Base-by-base conservation (phyloP, 306 rosid genomes). In the Pyrus communis region DNA sequence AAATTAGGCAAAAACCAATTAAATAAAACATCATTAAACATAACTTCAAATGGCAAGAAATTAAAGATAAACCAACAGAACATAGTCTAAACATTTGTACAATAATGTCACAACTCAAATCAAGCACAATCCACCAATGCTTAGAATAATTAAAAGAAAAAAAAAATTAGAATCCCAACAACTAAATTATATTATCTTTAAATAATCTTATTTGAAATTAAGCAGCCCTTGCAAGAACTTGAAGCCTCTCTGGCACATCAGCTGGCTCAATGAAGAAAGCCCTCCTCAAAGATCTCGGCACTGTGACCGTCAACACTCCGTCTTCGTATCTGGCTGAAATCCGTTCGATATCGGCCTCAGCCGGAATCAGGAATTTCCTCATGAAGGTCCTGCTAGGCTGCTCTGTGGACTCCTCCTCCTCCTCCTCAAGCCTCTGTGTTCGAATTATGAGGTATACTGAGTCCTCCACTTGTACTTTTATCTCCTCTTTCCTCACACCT, bases 191-290 rank as follows among this genome's bases (percentile, higher is more conserved):
- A 17, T 22, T 54, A 59, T 6, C 69, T 7, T 38, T 74, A 25
- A 23, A 1, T 18, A 25, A 33, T 25, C 28, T 42, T 7, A 33
- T 33, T 19, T 28, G 27, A 11, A 8, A 55, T 80, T 80, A 93
- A 77, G 98, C 98, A 80, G 98, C 98, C 77, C 88, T 86, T 31
- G 96, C 98, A 22, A 85, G 91, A 83, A 77, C 73, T 45, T 84
- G 80, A 40, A 77, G 84, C 61, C 67, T 83, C 4, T 83, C 84
- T n/a, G 90, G 82, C 52, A 75, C 54, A 81, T 71, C 89, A 73
- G 85, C 81, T 30, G 87, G 87, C 62, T 89, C 89, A 80, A 82
- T 80, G n/a, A 38, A 72, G 81, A 88, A 84, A 42, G 81, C 82
- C 40, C 90, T 88, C 68, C 96, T 74, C 54, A 84, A 67, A 57